These are phyloP conservation scores for Cercospora sp. DNA, from an alignment of 2,329 filamentous ascomycete species.

Conservation along the genomic window DNA sequence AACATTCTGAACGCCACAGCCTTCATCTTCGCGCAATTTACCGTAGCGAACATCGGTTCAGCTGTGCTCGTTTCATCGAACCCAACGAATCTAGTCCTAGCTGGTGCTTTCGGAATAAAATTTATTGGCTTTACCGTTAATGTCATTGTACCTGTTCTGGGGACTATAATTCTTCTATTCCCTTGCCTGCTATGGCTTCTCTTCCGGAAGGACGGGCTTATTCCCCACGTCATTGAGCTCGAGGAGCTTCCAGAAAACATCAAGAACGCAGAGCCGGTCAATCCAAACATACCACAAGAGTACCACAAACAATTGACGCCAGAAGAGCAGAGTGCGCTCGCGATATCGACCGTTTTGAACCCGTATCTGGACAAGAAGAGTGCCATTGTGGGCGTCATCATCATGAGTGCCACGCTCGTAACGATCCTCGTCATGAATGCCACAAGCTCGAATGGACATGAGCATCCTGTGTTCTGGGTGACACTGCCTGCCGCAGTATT, in stretches of 20 bases:
- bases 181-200: constrained; percentile 70
- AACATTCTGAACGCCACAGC: constrained; percentile 71
- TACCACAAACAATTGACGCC: constrained; percentile 53
- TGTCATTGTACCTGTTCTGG: constrained; percentile 70
- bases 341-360: constrained; percentile 73
- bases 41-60: constrained; percentile 71
- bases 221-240: constrained; percentile 67
- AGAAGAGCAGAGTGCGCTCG: constrained; percentile 57
- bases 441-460: constrained; percentile 49
- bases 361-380: constrained; percentile 69
- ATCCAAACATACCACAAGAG: constrained; percentile 66
- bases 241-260: constrained; percentile 64
- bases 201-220: constrained; percentile 64
- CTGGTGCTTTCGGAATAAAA: constrained; percentile 44
- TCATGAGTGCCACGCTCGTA: constrained; percentile 68
- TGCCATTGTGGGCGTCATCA: constrained; percentile 62
- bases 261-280: constrained; percentile 60
- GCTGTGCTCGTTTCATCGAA: constrained; percentile 77
- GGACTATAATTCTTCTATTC: constrained; percentile 66
- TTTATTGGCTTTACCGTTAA: constrained; percentile 76
- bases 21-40: constrained; percentile 73
- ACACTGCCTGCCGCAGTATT: constrained; percentile 68
- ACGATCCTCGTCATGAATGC: constrained; percentile 68
- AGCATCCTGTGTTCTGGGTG: constrained; percentile 65
- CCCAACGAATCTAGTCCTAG: constrained; percentile 73